Conservation (phyloP, 176 grass and related monocot species). For the Musa troglodytarum region DNA sequence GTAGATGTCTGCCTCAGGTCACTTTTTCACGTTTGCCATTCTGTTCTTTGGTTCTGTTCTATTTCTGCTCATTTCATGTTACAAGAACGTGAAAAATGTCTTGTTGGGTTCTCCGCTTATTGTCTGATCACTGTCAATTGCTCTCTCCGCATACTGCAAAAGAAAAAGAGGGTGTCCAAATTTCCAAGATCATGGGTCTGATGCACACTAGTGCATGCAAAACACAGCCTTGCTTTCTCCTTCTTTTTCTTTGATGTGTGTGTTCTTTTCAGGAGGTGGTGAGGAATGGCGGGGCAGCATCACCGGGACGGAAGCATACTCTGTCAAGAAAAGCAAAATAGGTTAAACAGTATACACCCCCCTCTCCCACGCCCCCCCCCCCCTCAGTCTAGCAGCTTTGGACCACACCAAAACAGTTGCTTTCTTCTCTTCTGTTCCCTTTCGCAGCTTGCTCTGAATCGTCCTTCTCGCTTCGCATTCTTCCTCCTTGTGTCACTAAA, state of each 20-base stretch:
- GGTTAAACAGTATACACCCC: constrained; percentile 26
- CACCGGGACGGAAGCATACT: constrained; percentile 57
- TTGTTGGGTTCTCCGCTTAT: constrained; percentile 7
- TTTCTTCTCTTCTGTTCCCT: constrained; percentile 4
- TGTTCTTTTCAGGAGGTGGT: constrained; percentile 11
- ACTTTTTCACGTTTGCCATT: background rate
- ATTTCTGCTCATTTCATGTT: constrained; percentile 1
- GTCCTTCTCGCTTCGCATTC: constrained; percentile 14
- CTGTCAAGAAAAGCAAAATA: constrained; percentile 81
- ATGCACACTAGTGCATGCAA: constrained; percentile 3
- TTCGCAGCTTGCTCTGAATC: constrained; percentile 26
- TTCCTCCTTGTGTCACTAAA: background rate
- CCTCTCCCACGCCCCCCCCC: background rate
- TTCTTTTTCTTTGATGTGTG: constrained; percentile 1
- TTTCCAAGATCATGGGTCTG: background rate
- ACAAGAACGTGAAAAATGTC: background rate
- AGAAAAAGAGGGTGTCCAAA: background rate
- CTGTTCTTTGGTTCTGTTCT: constrained; percentile 8
- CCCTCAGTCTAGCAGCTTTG: background rate
- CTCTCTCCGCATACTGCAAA: constrained; percentile 14
- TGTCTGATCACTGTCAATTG: constrained; percentile 6
- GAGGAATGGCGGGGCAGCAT: constrained; percentile 48
- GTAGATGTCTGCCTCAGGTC: constrained; percentile 18
- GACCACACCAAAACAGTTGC: constrained; percentile 3
- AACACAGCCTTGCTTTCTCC: constrained; percentile 26